Conservation (phyloP, 1,139 yeast species). For the Kodamaea anthophila region DNA sequence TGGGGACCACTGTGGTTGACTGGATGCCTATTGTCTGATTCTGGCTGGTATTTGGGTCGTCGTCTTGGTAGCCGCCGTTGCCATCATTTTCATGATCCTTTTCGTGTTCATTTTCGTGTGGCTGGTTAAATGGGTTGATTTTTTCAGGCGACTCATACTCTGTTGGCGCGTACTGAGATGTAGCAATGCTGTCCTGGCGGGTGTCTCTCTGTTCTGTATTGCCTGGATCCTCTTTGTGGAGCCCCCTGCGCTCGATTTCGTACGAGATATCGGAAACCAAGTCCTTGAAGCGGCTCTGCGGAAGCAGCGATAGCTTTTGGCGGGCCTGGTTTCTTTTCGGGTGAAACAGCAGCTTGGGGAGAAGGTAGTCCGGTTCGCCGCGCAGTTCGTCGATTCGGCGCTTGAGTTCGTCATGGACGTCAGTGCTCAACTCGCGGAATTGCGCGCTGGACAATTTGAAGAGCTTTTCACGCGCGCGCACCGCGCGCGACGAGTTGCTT, state of each 20-base stretch:
- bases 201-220: background rate
- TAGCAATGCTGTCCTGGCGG: background rate
- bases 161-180: background rate
- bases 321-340: conserved; percentile 95
- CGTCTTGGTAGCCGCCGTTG: too few species aligned
- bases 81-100: conserved; percentile 4
- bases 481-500: conserved; percentile 52
- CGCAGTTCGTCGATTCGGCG: conserved; percentile 58
- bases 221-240: conserved; percentile 23
- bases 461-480: conserved; percentile 79
- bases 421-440: conserved; percentile 83
- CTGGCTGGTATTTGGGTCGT: conserved; percentile 1
- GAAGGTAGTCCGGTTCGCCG: conserved; percentile 56
- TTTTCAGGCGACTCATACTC: background rate
- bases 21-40: conserved; percentile 43
- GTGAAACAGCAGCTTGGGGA: conserved; percentile 73
- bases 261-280: conserved; percentile 82
- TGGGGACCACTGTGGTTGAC: conserved; percentile 64
- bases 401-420: conserved; percentile 84
- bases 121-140: conserved; percentile 1
- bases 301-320: conserved; percentile 80
- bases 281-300: conserved; percentile 79
- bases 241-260: conserved; percentile 78
- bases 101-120: conserved; percentile 1
- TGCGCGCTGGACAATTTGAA: conserved; percentile 78